Percentiles rank a stretch among this genome's conserved stretches.
Conservation (phyloP, 1,284 basidiomycete genomes). For the Ustilago trichophora region DNA sequence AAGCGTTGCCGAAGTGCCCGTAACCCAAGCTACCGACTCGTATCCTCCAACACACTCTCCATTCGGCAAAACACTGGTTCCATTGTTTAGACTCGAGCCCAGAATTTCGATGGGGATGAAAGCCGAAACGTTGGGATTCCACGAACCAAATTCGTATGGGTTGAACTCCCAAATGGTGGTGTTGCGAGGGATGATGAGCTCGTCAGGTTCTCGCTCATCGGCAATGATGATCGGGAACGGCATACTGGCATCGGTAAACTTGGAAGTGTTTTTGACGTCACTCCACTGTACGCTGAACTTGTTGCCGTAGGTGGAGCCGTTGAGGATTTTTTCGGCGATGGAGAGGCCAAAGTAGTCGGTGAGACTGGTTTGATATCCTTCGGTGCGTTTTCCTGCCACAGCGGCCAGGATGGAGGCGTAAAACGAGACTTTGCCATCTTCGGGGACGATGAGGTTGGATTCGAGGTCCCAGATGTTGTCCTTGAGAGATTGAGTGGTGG, state of each 20-base stretch:
- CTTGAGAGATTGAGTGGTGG: conserved; percentile 54
- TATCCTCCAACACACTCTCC: conserved; percentile 52
- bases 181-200: conserved; percentile 68
- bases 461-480: conserved; percentile 67
- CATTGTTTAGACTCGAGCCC: conserved; percentile 54
- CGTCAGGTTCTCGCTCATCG: conserved; percentile 69
- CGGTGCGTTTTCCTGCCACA: conserved; percentile 51
- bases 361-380: conserved; percentile 46
- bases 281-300: conserved; percentile 55
- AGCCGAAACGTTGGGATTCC: conserved; percentile 65
- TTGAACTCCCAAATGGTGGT: conserved; percentile 69
- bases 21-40: conserved; percentile 57
- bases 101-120: conserved; percentile 63
- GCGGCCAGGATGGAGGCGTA: conserved; percentile 66
- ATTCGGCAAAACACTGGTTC: conserved; percentile 26
- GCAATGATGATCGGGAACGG: conserved; percentile 69
- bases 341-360: conserved; percentile 64
- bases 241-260: conserved; percentile 48
- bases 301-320: conserved; percentile 50
- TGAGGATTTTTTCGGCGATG: conserved; percentile 58
- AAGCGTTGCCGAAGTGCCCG: conserved; percentile 64
- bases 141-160: conserved; percentile 70
- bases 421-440: conserved; percentile 67
- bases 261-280: conserved; percentile 55
- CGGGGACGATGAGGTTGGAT: conserved; percentile 68